A percentile compares a stretch with the other conserved stretches of the same genome.
These are phyloP conservation scores for Crithidia fasciculata DNA, from an alignment of 208 protist genomes.

Conservation along the genomic window DNA sequence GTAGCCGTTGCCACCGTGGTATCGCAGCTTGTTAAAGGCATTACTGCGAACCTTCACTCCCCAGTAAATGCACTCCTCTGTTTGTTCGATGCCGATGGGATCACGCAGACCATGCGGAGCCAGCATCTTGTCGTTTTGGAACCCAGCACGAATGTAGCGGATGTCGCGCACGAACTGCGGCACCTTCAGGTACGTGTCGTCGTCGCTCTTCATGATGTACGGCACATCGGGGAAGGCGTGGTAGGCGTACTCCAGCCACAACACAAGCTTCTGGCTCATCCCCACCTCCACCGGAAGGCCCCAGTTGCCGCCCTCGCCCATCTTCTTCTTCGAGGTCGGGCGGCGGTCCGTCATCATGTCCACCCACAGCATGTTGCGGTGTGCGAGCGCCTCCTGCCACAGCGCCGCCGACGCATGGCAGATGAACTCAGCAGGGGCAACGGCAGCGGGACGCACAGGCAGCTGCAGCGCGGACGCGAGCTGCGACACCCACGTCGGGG, in stretches of 20 bases:
- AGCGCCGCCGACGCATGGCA: conserved; percentile 27
- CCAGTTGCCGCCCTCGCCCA: conserved; percentile 27
- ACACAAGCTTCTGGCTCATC: conserved; percentile 38
- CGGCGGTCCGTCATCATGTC: conserved; percentile 26
- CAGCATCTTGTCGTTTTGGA: not conserved
- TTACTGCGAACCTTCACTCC: too few relatives aligned
- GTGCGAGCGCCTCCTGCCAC: conserved; percentile 26
- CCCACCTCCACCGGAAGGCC: conserved; percentile 29
- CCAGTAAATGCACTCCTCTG: conserved; percentile 13
- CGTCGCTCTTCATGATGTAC: conserved; percentile 44
- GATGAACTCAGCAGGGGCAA: conserved; percentile 9
- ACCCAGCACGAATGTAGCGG: conserved; percentile 13
- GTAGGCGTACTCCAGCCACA: conserved; percentile 35
- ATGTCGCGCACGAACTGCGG: conserved; percentile 43
- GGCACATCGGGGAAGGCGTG: conserved; percentile 24
- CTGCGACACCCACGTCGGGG: conserved; percentile 8
- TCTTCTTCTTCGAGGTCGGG: conserved; percentile 14
- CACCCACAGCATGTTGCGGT: conserved; percentile 22
- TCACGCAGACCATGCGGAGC: not conserved
- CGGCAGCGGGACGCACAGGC: conserved; percentile 4
- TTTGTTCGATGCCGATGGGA: not conserved
- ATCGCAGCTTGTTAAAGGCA: too few relatives aligned
- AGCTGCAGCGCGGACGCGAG: conserved; percentile 8
- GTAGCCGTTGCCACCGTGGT: not conserved
- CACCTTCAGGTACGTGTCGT: conserved; percentile 45